Evolutionary conservation across 1,139 yeast genomes (phyloP).

Genomic region (Yarrowia galli): DNA sequence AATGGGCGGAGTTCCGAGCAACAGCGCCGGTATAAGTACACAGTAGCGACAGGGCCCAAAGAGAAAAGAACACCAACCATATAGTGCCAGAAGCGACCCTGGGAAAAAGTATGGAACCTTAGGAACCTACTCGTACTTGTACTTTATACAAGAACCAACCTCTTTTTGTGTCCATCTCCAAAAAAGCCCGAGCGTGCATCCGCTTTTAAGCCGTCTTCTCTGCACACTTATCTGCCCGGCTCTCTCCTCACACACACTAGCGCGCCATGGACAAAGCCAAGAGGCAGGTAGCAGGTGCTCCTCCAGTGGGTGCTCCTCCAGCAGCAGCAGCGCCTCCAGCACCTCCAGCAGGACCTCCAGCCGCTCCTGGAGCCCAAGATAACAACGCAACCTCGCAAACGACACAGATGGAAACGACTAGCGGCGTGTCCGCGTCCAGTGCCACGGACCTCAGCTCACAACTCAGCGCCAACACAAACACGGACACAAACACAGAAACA

Average conservation of each 20-base stretch:
- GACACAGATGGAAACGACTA: neutral
- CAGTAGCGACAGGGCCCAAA: too few relatives aligned
- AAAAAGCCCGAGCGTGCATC: neutral
- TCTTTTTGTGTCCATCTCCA: constrained; percentile 21
- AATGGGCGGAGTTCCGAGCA: too few relatives aligned
- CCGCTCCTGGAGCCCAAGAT: too few relatives aligned
- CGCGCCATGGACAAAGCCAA: constrained; percentile 33
- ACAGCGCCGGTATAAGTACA: too few relatives aligned
- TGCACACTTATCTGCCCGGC: too few relatives aligned
- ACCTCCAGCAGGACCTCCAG: neutral
- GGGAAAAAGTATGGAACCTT: constrained; percentile 23
- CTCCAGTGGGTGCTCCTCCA: constrained; percentile 8
- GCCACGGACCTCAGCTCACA: neutral
- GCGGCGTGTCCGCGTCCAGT: neutral
- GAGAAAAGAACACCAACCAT: constrained; percentile 5
- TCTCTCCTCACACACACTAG: constrained; percentile 2
- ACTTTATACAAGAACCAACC: constrained; percentile 5
- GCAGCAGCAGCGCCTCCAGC: neutral
- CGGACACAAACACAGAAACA: neutral
- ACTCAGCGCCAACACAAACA: neutral
- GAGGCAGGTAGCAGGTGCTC: constrained; percentile 21
- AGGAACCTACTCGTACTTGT: neutral
- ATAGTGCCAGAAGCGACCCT: too few relatives aligned
- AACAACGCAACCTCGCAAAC: constrained; percentile 23
- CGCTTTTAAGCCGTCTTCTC: constrained; percentile 3